phyloP scores from a whole-genome alignment of 257 asterid genomes.

The Solanum corneliomulleri region DNA sequence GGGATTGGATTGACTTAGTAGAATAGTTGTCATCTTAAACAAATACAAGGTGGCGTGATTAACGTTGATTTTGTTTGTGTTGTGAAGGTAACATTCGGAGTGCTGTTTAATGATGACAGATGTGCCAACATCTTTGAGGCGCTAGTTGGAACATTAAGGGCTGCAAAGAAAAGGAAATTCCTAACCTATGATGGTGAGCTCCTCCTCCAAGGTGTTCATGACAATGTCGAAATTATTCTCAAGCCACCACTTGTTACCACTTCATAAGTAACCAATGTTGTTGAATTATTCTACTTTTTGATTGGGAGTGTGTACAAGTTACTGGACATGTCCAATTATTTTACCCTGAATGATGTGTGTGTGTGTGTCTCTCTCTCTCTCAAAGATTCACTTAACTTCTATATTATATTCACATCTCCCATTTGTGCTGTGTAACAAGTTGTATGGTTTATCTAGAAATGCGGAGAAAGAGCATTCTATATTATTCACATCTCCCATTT shows the following conservation, averaged over 20 bases:
- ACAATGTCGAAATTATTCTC: constrained; percentile 70
- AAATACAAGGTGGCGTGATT: not conserved
- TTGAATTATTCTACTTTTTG: not conserved
- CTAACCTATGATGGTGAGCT: constrained; percentile 85
- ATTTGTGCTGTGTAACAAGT: not conserved
- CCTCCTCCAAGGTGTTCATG: constrained; percentile 92
- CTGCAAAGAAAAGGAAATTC: constrained; percentile 80
- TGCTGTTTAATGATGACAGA: constrained; percentile 67
- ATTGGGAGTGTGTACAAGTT: not conserved
- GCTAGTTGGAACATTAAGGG: constrained; percentile 90
- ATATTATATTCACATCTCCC: not conserved
- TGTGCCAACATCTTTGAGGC: constrained; percentile 99
- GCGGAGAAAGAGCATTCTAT: not conserved
- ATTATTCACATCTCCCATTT: not conserved
- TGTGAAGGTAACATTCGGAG: constrained; percentile 87
- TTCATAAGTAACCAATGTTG: not conserved
- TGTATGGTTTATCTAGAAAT: not conserved
- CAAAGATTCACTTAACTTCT: not conserved
- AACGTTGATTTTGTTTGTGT: not conserved
- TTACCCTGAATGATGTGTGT: not conserved
- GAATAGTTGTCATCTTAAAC: not conserved
- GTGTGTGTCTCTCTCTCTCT: not conserved
- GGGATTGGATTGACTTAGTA: not conserved
- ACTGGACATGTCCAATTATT: not conserved
- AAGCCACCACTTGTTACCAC: constrained; percentile 30